Percentiles rank a stretch among this genome's conserved stretches.
These are phyloP conservation scores for Tylopilus intermedius DNA, from an alignment of 768 basidiomycete genomes.

Conservation along the genomic window DNA sequence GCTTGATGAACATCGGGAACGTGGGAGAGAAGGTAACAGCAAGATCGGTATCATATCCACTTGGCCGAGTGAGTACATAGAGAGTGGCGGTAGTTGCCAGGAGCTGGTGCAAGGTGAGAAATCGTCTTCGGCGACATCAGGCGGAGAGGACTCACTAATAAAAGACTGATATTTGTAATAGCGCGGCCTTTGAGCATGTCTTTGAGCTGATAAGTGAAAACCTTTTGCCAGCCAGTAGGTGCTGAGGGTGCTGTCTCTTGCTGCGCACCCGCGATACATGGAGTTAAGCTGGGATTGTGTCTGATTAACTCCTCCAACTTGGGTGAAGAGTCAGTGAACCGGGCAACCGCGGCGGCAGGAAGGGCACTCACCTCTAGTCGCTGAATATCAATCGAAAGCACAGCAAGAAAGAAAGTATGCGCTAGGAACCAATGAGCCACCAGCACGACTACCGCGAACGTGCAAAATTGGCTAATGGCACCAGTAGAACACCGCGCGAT, in stretches of 20 bases:
- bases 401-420: slow-evolving; percentile 92
- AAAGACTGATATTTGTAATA: slow-evolving; percentile 72
- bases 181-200: slow-evolving; percentile 60
- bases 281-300: slow-evolving; percentile 57
- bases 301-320: slow-evolving; percentile 83
- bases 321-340: slow-evolving; percentile 11
- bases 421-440: slow-evolving; percentile 97
- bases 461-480: slow-evolving; percentile 87
- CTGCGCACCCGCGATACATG: slow-evolving; percentile 32
- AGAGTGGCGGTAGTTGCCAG: slow-evolving; percentile 71
- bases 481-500: slow-evolving; percentile 72
- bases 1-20: slow-evolving; percentile 33
- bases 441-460: slow-evolving; percentile 89
- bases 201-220: slow-evolving; percentile 26
- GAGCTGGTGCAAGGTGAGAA: slow-evolving; percentile 43
- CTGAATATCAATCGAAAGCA: slow-evolving; percentile 93
- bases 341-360: not conserved
- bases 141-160: slow-evolving; percentile 50
- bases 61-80: slow-evolving; percentile 65
- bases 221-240: slow-evolving; percentile 32
- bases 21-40: slow-evolving; percentile 14
- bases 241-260: slow-evolving; percentile 21
- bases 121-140: not conserved
- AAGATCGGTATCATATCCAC: slow-evolving; percentile 29
- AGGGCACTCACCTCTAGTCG: slow-evolving; percentile 65